Evolutionary conservation across 2,329 filamentous ascomycete genomes (phyloP).

Genomic region (Aphanoascus verrucosus): DNA sequence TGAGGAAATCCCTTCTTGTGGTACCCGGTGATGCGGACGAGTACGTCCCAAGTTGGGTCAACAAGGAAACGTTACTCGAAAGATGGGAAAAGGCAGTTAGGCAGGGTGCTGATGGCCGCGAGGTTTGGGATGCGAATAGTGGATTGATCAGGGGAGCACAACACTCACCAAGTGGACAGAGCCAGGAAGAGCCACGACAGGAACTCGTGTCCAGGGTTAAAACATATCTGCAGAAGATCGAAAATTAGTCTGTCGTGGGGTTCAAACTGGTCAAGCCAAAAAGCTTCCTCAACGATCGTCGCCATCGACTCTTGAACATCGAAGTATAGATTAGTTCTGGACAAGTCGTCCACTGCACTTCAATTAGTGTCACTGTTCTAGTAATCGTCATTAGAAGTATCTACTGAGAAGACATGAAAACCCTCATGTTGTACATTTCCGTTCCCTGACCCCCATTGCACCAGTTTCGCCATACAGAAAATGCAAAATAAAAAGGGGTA

Average conservation of each 20-base stretch:
- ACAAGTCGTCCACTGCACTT: background rate
- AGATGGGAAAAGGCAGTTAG: slow-evolving; percentile 37
- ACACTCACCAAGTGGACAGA: slow-evolving; percentile 41
- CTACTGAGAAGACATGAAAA: slow-evolving; percentile 10
- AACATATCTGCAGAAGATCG: slow-evolving; percentile 26
- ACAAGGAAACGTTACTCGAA: slow-evolving; percentile 36
- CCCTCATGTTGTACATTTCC: slow-evolving; percentile 11
- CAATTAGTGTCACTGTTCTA: slow-evolving; percentile 8
- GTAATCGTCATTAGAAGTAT: slow-evolving; percentile 8
- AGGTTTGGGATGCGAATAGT: slow-evolving; percentile 41
- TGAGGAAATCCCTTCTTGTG: slow-evolving; percentile 34
- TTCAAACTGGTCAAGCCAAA: too few relatives aligned
- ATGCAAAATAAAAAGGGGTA: slow-evolving; percentile 13
- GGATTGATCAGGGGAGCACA: slow-evolving; percentile 40
- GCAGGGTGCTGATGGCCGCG: slow-evolving; percentile 21
- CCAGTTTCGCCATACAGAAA: slow-evolving; percentile 14
- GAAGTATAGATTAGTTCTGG: background rate
- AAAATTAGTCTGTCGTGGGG: too few relatives aligned
- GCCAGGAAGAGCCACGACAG: slow-evolving; percentile 33
- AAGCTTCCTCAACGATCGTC: background rate
- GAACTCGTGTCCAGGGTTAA: slow-evolving; percentile 29
- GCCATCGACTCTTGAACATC: background rate
- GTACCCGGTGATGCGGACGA: slow-evolving; percentile 40
- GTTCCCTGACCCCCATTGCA: slow-evolving; percentile 8
- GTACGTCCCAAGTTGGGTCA: slow-evolving; percentile 34